Conservation (phyloP, 768 basidiomycete genomes). For the Daedalea quercina region DNA sequence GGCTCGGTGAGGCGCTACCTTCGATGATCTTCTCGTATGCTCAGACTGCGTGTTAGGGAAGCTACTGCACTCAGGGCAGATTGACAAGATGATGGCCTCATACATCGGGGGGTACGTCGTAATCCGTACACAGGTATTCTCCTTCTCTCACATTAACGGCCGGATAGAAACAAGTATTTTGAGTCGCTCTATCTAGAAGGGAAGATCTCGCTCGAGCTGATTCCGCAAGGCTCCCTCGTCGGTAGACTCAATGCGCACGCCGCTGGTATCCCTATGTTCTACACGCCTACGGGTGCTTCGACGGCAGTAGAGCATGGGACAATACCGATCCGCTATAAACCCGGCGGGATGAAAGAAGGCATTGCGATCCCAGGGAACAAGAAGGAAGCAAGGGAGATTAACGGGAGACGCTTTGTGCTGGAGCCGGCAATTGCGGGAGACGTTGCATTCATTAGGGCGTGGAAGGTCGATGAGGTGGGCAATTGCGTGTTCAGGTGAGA, state of each 20-base stretch:
- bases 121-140: background rate
- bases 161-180: constrained; percentile 76
- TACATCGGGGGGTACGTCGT: constrained; percentile 75
- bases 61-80: constrained; percentile 66
- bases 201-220: constrained; percentile 77
- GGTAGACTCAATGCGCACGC: constrained; percentile 87
- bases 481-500: constrained; percentile 84
- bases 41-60: constrained; percentile 42
- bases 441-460: constrained; percentile 81
- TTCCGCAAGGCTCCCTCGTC: constrained; percentile 87
- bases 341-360: constrained; percentile 65
- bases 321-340: constrained; percentile 75
- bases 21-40: background rate
- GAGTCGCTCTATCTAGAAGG: constrained; percentile 78
- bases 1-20: constrained; percentile 46
- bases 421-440: constrained; percentile 77
- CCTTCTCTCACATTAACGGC: background rate
- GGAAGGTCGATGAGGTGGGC: constrained; percentile 89
- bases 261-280: constrained; percentile 92
- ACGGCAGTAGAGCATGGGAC: constrained; percentile 77
- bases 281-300: constrained; percentile 82
- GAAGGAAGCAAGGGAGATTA: constrained; percentile 72
- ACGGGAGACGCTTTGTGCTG: constrained; percentile 75
- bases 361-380: constrained; percentile 65
- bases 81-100: constrained; percentile 80